Conservation (phyloP, 2,329 filamentous ascomycete genomes). For the Grosmannia serpens region DNA sequence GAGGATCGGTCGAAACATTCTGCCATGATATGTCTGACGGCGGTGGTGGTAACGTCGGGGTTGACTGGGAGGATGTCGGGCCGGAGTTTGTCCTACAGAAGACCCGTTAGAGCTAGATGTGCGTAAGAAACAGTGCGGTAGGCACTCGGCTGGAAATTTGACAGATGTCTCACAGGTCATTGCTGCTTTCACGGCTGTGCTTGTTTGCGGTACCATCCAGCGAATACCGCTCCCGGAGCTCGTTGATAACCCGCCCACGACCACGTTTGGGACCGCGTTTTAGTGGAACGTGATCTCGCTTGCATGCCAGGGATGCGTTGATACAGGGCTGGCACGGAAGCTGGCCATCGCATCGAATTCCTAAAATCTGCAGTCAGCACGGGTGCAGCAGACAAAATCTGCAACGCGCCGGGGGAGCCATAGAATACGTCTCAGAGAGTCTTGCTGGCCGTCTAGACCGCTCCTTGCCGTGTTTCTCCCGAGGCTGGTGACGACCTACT, state of each 20-base stretch:
- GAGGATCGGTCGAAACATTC: slow-evolving; percentile 18
- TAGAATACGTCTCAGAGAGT: not conserved
- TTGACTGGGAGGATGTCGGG: slow-evolving; percentile 14
- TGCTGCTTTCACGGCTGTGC: slow-evolving; percentile 27
- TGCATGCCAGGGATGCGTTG: slow-evolving; percentile 47
- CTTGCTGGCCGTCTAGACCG: not conserved
- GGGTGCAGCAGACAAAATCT: not conserved
- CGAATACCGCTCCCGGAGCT: slow-evolving; percentile 37
- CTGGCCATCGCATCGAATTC: slow-evolving; percentile 33
- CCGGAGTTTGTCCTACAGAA: slow-evolving; percentile 4
- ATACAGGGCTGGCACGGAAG: slow-evolving; percentile 50
- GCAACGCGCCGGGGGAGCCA: not conserved
- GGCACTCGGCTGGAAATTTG: not conserved
- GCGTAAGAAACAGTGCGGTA: not conserved
- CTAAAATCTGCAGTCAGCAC: slow-evolving; percentile 15
- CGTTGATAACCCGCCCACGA: slow-evolving; percentile 50
- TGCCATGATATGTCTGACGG: slow-evolving; percentile 19
- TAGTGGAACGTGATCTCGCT: slow-evolving; percentile 52
- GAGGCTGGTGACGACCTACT: slow-evolving; percentile 20
- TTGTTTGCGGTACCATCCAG: slow-evolving; percentile 20
- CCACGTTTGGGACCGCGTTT: slow-evolving; percentile 54
- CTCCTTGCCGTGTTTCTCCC: not conserved
- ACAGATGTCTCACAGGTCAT: slow-evolving; percentile 12
- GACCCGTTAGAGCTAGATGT: not conserved
- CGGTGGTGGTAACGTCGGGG: slow-evolving; percentile 9